Conservation (phyloP, 2,329 filamentous ascomycete genomes). For the Dryadomyces sulphureus region DNA sequence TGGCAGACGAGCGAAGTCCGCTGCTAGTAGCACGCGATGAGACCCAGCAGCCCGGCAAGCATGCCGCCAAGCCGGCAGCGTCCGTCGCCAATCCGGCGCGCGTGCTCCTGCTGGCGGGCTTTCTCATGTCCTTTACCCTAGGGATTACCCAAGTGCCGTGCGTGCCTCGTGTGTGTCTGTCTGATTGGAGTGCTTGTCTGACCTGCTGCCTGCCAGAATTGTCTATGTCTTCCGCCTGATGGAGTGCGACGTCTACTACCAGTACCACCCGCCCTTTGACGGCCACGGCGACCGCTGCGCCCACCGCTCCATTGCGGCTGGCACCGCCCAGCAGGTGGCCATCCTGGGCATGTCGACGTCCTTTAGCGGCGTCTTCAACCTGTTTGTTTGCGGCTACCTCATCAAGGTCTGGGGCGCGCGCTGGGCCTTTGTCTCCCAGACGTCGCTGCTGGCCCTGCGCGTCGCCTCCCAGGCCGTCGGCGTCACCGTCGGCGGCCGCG, state of each 20-base stretch:
- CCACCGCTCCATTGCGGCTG: background rate
- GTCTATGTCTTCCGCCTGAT: background rate
- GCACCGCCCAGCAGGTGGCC: background rate
- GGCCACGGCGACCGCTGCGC: background rate
- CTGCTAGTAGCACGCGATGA: background rate
- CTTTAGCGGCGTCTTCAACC: constrained; percentile 32
- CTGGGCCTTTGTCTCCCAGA: constrained; percentile 43
- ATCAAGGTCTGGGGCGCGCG: constrained; percentile 52
- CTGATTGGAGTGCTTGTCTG: background rate
- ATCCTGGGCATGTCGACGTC: background rate
- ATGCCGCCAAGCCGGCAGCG: background rate
- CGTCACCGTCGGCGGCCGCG: constrained; percentile 40
- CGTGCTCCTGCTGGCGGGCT: background rate
- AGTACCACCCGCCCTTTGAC: background rate
- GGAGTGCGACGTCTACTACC: background rate
- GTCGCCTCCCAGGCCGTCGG: constrained; percentile 49
- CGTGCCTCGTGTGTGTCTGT: background rate
- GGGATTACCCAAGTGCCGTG: background rate
- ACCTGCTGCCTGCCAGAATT: background rate
- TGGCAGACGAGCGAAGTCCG: background rate
- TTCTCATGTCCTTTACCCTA: background rate
- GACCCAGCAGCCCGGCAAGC: background rate
- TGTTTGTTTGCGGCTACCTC: constrained; percentile 51
- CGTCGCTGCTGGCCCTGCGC: constrained; percentile 47
- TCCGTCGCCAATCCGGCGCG: background rate